Evolutionary conservation across 108 stramenopile species (phyloP), one percentile per base, ranked within the genome.

Genomic region (Nitzschia sp.): DNA sequence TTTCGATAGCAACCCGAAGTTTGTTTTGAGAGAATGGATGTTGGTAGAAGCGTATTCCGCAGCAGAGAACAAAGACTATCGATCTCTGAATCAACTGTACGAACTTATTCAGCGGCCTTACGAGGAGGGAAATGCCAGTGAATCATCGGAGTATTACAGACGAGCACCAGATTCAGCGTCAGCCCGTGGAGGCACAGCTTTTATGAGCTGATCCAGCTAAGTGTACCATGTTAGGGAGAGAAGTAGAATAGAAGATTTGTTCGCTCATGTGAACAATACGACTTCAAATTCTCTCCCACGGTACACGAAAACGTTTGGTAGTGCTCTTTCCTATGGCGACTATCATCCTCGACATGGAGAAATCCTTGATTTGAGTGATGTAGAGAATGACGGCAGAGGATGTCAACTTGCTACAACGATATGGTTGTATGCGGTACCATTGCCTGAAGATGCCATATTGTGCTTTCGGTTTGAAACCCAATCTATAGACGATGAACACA

Each of bases 141-240:
- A 77, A 26, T 24, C 29, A 34, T 5, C 72, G 5, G 29, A 76
- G 44, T 92, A 85, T 57, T 90, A 85, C 54, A 83, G 87, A 38
- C 81, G 88, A 71, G 82, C 88, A 26, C 88, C 87, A 7, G 85
- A 83, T 51, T 73, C 75, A 17, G 69, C 91, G 0, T 48, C 82
- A 24, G 86, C 69, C 14, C 75, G 85, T 15, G 88, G 88, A n/a
- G 91, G 91, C 0, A 90, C 87, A 12, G 91, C 91, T 2, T 92
- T 90, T 78, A 92, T 92, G 91, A 83, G 82, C 76, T 92, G 91
- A 85, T 90, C 88, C 68, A 81, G 80, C 61, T 81, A 81, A 80
- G 69, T 34, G 29, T 34, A 5, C 29, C 29, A 34, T 34, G 29
- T 5, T 3, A 5, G 5, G 29, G 29, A 5, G 29, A 5, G 29